Percentiles rank a stretch among this genome's conserved stretches.
These are phyloP conservation scores for Dipteronia dyeriana DNA, from an alignment of 345 rosid species.

Conservation along the genomic window DNA sequence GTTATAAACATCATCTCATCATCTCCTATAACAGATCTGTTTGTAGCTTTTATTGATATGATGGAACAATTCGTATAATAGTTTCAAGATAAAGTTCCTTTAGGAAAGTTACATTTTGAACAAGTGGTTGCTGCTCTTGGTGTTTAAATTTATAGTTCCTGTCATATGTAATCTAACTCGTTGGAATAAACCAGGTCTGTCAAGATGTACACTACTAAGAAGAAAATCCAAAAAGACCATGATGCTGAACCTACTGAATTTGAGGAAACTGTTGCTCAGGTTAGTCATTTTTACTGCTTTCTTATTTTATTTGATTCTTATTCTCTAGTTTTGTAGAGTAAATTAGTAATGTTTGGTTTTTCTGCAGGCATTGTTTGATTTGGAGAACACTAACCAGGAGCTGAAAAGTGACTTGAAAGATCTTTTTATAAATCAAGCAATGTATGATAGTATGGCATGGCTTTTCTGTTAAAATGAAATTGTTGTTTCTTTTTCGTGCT, in stretches of 20 bases:
- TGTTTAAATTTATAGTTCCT: background rate
- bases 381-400: conserved; percentile 83
- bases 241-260: conserved; percentile 84
- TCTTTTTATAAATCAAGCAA: conserved; percentile 74
- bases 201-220: conserved; percentile 75
- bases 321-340: background rate
- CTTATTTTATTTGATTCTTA: background rate
- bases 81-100: background rate
- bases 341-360: conserved; percentile 14
- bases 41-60: background rate
- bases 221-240: conserved; percentile 85
- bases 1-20: background rate
- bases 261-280: conserved; percentile 90
- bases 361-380: conserved; percentile 73
- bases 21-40: too few relatives aligned
- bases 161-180: background rate
- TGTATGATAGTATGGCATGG: conserved; percentile 36
- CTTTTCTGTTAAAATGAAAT: background rate
- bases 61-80: background rate
- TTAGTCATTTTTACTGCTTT: background rate
- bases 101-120: background rate
- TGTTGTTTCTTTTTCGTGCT: background rate
- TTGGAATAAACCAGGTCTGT: conserved; percentile 34
- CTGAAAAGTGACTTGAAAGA: conserved; percentile 84
- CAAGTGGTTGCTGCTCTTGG: background rate